These are phyloP conservation scores for Penicillium rolfsii DNA, from an alignment of 2,329 filamentous ascomycete genomes.

Conservation along the genomic window DNA sequence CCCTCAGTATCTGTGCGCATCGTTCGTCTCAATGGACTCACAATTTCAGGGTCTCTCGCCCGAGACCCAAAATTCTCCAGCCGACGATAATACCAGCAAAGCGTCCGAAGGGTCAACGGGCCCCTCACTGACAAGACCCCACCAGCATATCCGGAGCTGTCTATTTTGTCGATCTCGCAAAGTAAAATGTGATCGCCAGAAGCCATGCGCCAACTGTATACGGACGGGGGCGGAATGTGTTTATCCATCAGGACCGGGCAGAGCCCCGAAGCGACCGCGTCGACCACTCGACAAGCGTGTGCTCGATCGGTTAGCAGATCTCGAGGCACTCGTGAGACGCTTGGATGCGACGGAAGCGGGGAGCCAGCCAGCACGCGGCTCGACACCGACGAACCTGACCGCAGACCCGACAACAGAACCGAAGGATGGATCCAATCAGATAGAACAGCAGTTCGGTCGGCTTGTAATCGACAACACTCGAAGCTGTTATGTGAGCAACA, in stretches of 20 bases:
- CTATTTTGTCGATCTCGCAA: constrained; percentile 45
- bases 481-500: constrained; percentile 65
- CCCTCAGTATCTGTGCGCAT: not conserved
- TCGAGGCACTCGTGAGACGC: constrained; percentile 59
- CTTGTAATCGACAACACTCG: constrained; percentile 63
- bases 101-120: not conserved
- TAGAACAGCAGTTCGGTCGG: constrained; percentile 57
- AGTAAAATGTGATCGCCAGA: constrained; percentile 48
- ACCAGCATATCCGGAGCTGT: constrained; percentile 26
- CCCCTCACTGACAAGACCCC: not conserved
- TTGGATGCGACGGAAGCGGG: not conserved
- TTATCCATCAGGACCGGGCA: constrained; percentile 33
- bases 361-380: not conserved
- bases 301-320: constrained; percentile 56
- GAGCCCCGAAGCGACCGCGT: constrained; percentile 25
- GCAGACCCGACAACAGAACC: not conserved
- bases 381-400: not conserved
- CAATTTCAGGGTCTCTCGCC: not conserved
- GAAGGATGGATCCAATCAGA: not conserved
- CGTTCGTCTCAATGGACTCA: not conserved
- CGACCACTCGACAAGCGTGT: constrained; percentile 34
- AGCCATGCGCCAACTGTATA: constrained; percentile 50
- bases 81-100: not conserved
- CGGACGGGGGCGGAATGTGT: constrained; percentile 43
- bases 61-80: not conserved